Percentiles rank a stretch among this genome's conserved stretches.
These are phyloP conservation scores for Ogataea angusta DNA, from an alignment of 805 yeast species.

Conservation along the genomic window DNA sequence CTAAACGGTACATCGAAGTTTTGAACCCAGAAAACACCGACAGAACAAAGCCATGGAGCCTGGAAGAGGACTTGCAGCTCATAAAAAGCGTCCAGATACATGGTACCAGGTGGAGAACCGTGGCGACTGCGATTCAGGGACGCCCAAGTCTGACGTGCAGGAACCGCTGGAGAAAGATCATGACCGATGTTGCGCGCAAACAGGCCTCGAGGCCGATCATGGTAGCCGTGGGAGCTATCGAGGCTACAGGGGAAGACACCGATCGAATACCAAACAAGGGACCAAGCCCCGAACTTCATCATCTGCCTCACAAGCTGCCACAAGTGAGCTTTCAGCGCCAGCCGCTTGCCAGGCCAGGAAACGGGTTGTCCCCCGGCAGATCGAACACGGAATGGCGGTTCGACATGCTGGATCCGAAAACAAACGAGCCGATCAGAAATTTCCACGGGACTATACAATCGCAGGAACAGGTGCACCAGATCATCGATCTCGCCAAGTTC, in stretches of 20 bases:
- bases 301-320: background rate
- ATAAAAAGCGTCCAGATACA: conserved; percentile 63
- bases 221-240: conserved; percentile 50
- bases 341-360: conserved; percentile 14
- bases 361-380: conserved; percentile 18
- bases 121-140: conserved; percentile 66
- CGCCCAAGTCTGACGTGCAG: conserved; percentile 88
- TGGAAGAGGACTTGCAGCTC: conserved; percentile 69
- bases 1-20: conserved; percentile 85
- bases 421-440: conserved; percentile 42
- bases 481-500: conserved; percentile 58
- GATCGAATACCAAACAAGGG: background rate
- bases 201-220: conserved; percentile 54
- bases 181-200: conserved; percentile 69
- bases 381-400: conserved; percentile 60
- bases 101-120: conserved; percentile 89
- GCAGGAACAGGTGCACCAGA: conserved; percentile 51
- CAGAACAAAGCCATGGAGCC: conserved; percentile 74
- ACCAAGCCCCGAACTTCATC: background rate
- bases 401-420: conserved; percentile 43
- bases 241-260: background rate
- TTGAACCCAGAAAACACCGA: conserved; percentile 78
- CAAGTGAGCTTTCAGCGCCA: conserved; percentile 17
- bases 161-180: conserved; percentile 87
- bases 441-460: conserved; percentile 48